Evolutionary conservation across 2,329 filamentous ascomycete genomes (phyloP).

Genomic region (Nigrospora oryzae): DNA sequence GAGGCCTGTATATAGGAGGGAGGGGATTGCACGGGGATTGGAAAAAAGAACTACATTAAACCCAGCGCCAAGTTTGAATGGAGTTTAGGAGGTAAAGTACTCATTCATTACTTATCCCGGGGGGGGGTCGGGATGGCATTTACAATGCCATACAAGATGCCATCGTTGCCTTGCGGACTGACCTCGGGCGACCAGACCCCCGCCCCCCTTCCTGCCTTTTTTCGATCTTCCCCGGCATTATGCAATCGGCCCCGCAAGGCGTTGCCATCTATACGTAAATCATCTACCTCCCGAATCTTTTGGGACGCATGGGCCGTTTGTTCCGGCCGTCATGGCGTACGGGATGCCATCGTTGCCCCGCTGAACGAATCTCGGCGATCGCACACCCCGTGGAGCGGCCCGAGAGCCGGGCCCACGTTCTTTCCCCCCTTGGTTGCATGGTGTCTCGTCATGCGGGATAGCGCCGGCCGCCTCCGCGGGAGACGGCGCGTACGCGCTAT

Average conservation of each 20-base stretch:
- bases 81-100: neutral
- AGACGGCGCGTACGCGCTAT: conserved; percentile 4
- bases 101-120: neutral
- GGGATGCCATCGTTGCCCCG: conserved; percentile 20
- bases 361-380: conserved; percentile 9
- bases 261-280: neutral
- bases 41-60: neutral
- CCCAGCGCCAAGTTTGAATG: neutral
- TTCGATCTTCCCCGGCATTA: conserved; percentile 5
- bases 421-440: neutral
- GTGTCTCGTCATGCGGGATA: conserved; percentile 5
- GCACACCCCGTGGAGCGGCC: conserved; percentile 6
- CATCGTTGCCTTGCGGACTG: conserved; percentile 19
- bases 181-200: conserved; percentile 10
- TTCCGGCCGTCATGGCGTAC: conserved; percentile 5
- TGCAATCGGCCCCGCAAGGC: too few relatives aligned
- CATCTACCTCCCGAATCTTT: conserved; percentile 16
- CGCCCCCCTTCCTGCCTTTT: conserved; percentile 1
- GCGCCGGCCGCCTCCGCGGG: neutral
- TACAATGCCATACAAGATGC: conserved; percentile 12
- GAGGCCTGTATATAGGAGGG: neutral
- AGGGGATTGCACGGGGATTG: neutral
- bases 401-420: neutral
- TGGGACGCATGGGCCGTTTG: conserved; percentile 1
- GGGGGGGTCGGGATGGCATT: neutral